Conservation (phyloP, 805 yeast species). For the Vanderwaltozyma verrucispora region DNA sequence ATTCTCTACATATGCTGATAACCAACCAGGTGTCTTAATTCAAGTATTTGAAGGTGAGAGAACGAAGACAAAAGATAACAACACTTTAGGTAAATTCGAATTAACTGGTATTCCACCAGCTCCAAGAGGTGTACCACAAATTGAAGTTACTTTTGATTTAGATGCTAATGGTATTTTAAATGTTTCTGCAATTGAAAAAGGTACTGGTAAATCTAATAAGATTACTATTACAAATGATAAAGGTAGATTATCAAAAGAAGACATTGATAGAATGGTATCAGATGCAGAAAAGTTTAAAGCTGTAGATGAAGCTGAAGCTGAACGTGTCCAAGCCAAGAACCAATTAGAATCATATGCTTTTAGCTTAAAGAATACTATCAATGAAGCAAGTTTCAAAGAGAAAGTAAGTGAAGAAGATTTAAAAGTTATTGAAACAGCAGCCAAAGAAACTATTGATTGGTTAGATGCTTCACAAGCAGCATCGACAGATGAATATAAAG, state of each 20-base stretch:
- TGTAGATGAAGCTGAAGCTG: constrained; percentile 91
- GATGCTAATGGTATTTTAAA: constrained; percentile 97
- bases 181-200: constrained; percentile 94
- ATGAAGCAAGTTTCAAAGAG: constrained; percentile 69
- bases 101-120: constrained; percentile 96
- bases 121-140: constrained; percentile 98
- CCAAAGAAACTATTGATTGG: constrained; percentile 82
- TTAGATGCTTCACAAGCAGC: constrained; percentile 91
- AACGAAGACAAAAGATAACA: constrained; percentile 91
- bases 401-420: constrained; percentile 63
- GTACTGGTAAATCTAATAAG: constrained; percentile 96
- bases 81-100: constrained; percentile 94
- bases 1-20: constrained; percentile 94
- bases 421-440: constrained; percentile 63
- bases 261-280: constrained; percentile 93
- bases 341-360: constrained; percentile 92
- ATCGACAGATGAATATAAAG: constrained; percentile 81
- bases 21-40: constrained; percentile 97
- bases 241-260: constrained; percentile 97
- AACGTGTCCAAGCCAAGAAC: constrained; percentile 89
- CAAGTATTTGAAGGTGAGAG: constrained; percentile 99
- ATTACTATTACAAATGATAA: constrained; percentile 97
- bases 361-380: constrained; percentile 75
- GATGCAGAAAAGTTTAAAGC: constrained; percentile 98
- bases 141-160: constrained; percentile 93